Conservation (phyloP, 1,284 basidiomycete species). For the Naganishia liquefaciens region DNA sequence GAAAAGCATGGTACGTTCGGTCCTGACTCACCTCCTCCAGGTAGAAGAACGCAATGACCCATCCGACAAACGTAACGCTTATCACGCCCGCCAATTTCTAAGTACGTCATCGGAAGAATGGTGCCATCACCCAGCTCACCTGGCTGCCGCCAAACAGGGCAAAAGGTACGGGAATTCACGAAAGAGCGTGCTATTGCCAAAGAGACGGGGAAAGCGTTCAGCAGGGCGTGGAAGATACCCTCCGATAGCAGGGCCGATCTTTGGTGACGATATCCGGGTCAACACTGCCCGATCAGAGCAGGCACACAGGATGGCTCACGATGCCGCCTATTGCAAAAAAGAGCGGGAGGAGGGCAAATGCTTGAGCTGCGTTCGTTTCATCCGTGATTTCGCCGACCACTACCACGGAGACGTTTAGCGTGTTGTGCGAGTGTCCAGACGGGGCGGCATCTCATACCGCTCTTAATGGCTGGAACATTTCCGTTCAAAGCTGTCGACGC, state of each 20-base stretch:
- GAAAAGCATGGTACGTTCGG: too few species aligned
- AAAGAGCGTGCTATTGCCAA: constrained; percentile 2
- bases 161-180: constrained; percentile 23
- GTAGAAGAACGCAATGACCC: constrained; percentile 27
- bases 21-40: constrained; percentile 29
- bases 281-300: background rate
- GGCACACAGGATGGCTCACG: constrained; percentile 12
- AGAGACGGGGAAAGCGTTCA: constrained; percentile 11
- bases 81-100: background rate
- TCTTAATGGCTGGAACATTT: constrained; percentile 37
- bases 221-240: constrained; percentile 26
- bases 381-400: constrained; percentile 37
- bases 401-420: background rate
- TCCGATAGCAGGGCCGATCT: constrained; percentile 30
- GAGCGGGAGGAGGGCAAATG: constrained; percentile 35
- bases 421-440: background rate
- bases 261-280: background rate
- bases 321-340: constrained; percentile 34
- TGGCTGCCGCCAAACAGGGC: constrained; percentile 26
- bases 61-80: constrained; percentile 16
- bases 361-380: constrained; percentile 33
- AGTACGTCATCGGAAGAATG: background rate
- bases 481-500: constrained; percentile 25
- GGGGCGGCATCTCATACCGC: background rate
- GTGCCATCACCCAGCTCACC: background rate